These are phyloP conservation scores for Populus davidiana DNA, from an alignment of 345 rosid genomes.

Conservation along the genomic window DNA sequence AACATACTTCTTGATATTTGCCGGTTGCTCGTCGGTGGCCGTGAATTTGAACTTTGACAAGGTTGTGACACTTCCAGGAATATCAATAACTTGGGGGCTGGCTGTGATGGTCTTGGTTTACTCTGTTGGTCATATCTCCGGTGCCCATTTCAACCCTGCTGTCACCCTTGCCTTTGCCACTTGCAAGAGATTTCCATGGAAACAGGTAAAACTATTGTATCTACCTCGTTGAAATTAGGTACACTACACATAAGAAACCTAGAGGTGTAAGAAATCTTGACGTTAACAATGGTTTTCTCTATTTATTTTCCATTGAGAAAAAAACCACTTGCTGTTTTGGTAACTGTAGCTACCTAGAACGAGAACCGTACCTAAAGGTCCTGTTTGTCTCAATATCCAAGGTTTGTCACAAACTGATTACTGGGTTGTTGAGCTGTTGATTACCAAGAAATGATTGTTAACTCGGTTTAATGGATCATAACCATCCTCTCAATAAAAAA, in stretches of 20 bases:
- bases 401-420: not conserved
- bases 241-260: not conserved
- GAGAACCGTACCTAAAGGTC: not conserved
- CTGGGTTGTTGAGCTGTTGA: not conserved
- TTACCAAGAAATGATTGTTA: not conserved
- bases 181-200: constrained; percentile 74
- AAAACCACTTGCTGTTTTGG: not conserved
- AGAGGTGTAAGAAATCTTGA: not conserved
- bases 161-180: constrained; percentile 91
- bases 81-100: constrained; percentile 82
- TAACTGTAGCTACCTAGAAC: not conserved
- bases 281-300: not conserved
- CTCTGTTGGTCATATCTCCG: constrained; percentile 91
- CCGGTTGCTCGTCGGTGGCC: constrained; percentile 79
- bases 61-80: constrained; percentile 68
- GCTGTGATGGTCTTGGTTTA: constrained; percentile 80
- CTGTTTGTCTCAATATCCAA: not conserved
- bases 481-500: too few species aligned
- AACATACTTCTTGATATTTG: constrained; percentile 85
- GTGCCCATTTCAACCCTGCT: constrained; percentile 95
- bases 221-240: not conserved
- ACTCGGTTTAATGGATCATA: not conserved
- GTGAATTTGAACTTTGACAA: constrained; percentile 61
- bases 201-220: constrained; percentile 41
- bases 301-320: not conserved